Percentiles rank a stretch among this genome's conserved stretches.
Evolutionary conservation across 768 basidiomycete genomes (phyloP).

Genomic region (Kwoniella dejecticola): DNA sequence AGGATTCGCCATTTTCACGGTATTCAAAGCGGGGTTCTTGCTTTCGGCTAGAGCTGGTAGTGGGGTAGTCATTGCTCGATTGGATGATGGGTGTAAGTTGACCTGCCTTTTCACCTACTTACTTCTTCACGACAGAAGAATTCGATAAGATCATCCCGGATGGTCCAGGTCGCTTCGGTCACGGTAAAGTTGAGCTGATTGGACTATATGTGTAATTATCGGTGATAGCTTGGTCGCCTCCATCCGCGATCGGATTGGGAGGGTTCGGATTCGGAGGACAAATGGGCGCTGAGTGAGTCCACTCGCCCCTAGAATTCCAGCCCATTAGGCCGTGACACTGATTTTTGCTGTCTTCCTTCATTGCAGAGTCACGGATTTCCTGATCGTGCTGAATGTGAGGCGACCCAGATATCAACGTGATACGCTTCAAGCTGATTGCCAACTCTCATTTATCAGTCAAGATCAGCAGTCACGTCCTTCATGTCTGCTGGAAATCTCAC

Average conservation of each 20-base stretch:
- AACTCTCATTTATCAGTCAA: conserved; percentile 49
- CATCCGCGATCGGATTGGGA: conserved; percentile 90
- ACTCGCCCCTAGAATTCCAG: background rate
- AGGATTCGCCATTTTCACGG: conserved; percentile 68
- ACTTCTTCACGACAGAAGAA: background rate
- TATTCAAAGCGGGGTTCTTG: conserved; percentile 61
- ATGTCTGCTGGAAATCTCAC: conserved; percentile 93
- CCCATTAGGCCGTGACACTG: background rate
- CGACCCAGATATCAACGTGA: too few relatives aligned
- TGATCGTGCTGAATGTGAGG: conserved; percentile 74
- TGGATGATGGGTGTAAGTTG: conserved; percentile 75
- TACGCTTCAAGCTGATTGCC: conserved; percentile 65
- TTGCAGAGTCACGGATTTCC: conserved; percentile 74
- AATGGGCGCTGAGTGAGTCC: conserved; percentile 56
- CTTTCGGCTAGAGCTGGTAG: conserved; percentile 79
- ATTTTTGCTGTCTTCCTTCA: conserved; percentile 62
- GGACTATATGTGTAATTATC: background rate
- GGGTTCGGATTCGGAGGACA: conserved; percentile 82
- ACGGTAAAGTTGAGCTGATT: too few relatives aligned
- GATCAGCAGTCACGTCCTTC: conserved; percentile 66
- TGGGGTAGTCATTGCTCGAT: conserved; percentile 82
- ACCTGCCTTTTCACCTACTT: background rate
- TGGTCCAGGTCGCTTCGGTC: too few relatives aligned
- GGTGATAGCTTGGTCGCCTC: conserved; percentile 79
- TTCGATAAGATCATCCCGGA: too few relatives aligned